These are phyloP conservation scores for Botrytis sinoallii DNA, from an alignment of 2,329 filamentous ascomycete species.

Conservation along the genomic window DNA sequence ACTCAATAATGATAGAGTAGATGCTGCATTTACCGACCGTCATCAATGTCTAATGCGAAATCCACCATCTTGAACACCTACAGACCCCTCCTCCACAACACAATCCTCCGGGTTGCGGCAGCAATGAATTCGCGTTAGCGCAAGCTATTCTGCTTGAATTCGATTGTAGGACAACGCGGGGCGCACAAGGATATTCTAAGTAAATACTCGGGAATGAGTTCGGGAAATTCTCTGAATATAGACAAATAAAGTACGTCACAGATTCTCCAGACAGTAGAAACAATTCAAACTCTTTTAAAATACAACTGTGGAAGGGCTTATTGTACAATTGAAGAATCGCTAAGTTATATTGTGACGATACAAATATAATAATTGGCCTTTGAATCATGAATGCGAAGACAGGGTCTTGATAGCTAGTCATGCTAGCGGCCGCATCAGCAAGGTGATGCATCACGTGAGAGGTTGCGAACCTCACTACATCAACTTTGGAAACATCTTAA, in stretches of 20 bases:
- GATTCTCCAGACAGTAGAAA: background rate
- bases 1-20: background rate
- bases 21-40: conserved; percentile 33
- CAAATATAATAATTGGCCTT: background rate
- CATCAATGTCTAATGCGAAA: conserved; percentile 35
- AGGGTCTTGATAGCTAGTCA: background rate
- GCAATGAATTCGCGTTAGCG: background rate
- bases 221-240: background rate
- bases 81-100: background rate
- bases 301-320: background rate
- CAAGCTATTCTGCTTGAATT: background rate
- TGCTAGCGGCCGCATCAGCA: conserved; percentile 2
- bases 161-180: background rate
- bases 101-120: background rate
- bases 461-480: background rate
- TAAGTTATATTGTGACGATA: background rate
- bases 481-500: background rate
- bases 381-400: background rate
- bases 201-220: background rate
- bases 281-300: background rate
- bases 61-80: conserved; percentile 32
- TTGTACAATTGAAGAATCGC: conserved; percentile 3
- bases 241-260: background rate
- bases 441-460: background rate
- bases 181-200: conserved; percentile 8